These are phyloP conservation scores for Teunomyces barrocoloradensis DNA, from an alignment of 805 yeast species.

Conservation along the genomic window DNA sequence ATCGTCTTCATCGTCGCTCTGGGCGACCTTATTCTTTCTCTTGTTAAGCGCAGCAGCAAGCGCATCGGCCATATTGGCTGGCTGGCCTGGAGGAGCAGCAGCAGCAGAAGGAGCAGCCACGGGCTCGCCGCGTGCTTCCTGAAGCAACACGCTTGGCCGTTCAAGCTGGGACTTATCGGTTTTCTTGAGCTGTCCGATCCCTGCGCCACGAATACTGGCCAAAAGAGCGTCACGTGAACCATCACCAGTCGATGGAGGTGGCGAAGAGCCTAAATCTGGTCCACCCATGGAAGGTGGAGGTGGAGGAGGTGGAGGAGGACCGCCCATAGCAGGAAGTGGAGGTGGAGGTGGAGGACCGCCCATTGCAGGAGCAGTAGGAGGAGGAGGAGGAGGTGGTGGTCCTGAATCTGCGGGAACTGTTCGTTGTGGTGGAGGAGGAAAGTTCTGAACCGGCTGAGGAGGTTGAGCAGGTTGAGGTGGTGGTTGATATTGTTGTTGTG, in stretches of 20 bases:
- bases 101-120: constrained; percentile 31
- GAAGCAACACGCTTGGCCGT: constrained; percentile 67
- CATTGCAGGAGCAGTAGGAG: neutral
- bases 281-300: constrained; percentile 19
- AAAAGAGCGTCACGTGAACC: constrained; percentile 75
- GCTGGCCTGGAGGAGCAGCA: constrained; percentile 51
- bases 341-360: constrained; percentile 17
- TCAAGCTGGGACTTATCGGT: constrained; percentile 84
- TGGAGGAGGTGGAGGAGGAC: constrained; percentile 19
- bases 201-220: constrained; percentile 81
- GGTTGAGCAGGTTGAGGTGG: constrained; percentile 9
- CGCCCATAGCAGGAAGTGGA: constrained; percentile 14
- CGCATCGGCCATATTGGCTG: constrained; percentile 79
- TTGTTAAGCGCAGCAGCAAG: constrained; percentile 80
- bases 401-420: constrained; percentile 12
- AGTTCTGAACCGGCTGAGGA: constrained; percentile 13
- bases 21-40: constrained; percentile 78
- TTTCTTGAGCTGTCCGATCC: constrained; percentile 62
- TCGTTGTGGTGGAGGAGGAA: constrained; percentile 10
- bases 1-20: constrained; percentile 81
- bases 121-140: constrained; percentile 67
- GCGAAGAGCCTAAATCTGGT: constrained; percentile 20
- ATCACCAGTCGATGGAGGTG: constrained; percentile 43
- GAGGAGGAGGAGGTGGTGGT: constrained; percentile 1
- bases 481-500: constrained; percentile 17